These are phyloP conservation scores for Ceratocystis huliohia DNA, from an alignment of 2,329 filamentous ascomycete species.

Conservation along the genomic window DNA sequence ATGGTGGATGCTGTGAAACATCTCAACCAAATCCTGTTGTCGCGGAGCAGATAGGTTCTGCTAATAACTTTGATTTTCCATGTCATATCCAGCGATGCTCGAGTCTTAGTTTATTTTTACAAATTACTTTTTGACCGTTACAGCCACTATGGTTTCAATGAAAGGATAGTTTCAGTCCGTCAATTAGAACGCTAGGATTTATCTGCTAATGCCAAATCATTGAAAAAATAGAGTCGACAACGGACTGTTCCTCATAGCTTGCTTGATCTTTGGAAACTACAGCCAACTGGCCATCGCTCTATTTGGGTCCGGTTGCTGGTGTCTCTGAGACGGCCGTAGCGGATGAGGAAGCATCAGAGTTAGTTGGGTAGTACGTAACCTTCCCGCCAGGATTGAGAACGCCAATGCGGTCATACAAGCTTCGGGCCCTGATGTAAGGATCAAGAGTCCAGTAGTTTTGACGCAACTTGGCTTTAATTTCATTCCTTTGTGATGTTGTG, in stretches of 20 bases:
- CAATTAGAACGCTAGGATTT: background rate
- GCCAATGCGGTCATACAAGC: slow-evolving; percentile 72
- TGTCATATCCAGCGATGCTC: no score
- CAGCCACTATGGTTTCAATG: background rate
- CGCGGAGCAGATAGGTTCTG: no score
- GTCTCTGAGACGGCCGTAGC: slow-evolving; percentile 23
- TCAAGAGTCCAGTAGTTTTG: slow-evolving; percentile 82
- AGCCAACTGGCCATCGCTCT: background rate
- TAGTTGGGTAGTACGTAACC: slow-evolving; percentile 53
- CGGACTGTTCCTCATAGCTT: background rate
- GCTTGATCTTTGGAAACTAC: background rate
- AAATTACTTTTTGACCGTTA: no score
- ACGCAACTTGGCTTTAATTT: slow-evolving; percentile 50
- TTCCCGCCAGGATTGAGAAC: slow-evolving; percentile 55
- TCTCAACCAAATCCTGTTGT: no score
- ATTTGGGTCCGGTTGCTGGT: background rate
- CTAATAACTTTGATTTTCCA: no score
- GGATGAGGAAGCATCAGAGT: slow-evolving; percentile 21
- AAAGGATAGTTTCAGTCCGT: background rate
- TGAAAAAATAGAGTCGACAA: background rate
- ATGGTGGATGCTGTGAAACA: background rate
- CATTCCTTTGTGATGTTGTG: slow-evolving; percentile 45
- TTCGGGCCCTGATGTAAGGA: slow-evolving; percentile 69
- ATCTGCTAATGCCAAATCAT: slow-evolving; percentile 6
- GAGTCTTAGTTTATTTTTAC: no score